phyloP scores from a whole-genome alignment of 202 grass and related monocot species.

The Musa balbisiana region DNA sequence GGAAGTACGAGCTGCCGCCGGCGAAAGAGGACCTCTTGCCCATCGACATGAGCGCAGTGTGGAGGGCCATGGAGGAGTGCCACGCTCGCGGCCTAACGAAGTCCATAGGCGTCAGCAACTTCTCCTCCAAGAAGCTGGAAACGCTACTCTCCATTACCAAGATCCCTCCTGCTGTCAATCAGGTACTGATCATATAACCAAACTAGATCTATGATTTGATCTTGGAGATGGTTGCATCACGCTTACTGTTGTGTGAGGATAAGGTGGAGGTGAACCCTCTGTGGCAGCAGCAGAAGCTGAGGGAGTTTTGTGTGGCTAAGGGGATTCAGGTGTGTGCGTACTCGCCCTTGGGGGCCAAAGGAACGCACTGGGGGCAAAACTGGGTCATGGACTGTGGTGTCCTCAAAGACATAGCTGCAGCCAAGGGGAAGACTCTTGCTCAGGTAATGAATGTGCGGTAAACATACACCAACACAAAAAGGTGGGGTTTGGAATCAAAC shows the following conservation, averaged over 20 bases:
- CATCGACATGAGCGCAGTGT: conserved; percentile 1
- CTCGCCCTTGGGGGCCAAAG: conserved; percentile 4
- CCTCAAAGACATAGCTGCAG: conserved; percentile 1
- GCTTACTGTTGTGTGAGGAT: no score
- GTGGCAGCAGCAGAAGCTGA: conserved; percentile 11
- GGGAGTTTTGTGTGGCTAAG: background rate
- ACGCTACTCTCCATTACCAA: background rate
- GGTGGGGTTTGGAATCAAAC: background rate
- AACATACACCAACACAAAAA: background rate
- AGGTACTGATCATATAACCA: background rate
- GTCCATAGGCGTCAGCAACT: conserved; percentile 14
- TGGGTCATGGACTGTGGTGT: conserved; percentile 7
- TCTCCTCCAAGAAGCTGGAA: conserved; percentile 21
- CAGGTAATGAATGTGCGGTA: background rate
- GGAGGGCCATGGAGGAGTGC: conserved; percentile 16
- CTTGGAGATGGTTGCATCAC: no score
- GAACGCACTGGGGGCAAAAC: background rate
- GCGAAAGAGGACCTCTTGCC: background rate
- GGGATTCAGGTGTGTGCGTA: conserved; percentile 5
- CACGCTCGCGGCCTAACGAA: background rate
- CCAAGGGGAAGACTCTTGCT: conserved; percentile 8
- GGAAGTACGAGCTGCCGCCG: background rate
- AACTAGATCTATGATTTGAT: no score
- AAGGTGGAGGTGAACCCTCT: conserved; percentile 9
- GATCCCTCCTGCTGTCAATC: conserved; percentile 8